Conservation (phyloP, 805 yeast genomes). For the Candida pseudoglaebosa region DNA sequence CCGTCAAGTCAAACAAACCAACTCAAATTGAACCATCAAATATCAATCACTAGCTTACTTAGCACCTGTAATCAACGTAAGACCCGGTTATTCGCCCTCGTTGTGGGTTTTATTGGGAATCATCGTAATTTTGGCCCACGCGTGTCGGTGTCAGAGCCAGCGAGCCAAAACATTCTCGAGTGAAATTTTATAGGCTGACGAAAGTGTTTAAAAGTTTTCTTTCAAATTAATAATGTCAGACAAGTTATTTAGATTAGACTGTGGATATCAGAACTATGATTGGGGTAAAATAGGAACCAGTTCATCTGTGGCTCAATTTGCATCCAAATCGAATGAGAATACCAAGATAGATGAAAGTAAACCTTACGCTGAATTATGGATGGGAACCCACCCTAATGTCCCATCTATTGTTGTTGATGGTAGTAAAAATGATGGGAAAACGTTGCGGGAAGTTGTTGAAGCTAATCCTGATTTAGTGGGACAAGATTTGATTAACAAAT, state of each 20-base stretch:
- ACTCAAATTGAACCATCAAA: no score
- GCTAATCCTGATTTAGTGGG: conserved; percentile 63
- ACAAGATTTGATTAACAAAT: conserved; percentile 53
- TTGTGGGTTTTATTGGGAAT: no score
- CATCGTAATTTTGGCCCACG: no score
- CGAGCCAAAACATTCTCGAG: no score
- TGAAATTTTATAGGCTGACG: no score
- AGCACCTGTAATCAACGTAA: no score
- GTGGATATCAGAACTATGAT: conserved; percentile 75
- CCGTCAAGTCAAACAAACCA: neutral
- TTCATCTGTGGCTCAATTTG: conserved; percentile 88
- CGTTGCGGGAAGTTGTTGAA: conserved; percentile 62
- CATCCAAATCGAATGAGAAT: conserved; percentile 60
- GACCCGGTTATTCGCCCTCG: no score
- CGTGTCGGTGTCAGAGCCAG: no score
- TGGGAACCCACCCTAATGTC: conserved; percentile 96
- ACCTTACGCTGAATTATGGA: conserved; percentile 98
- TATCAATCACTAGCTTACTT: no score
- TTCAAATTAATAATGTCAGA: conserved; percentile 17
- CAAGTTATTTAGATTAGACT: conserved; percentile 36
- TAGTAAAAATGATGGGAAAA: conserved; percentile 39
- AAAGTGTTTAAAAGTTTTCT: neutral
- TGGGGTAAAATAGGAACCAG: conserved; percentile 84
- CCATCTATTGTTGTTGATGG: conserved; percentile 62
- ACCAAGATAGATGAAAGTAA: conserved; percentile 62